phyloP scores from a whole-genome alignment of 164 flowering plant species.

The Malania oleifera region DNA sequence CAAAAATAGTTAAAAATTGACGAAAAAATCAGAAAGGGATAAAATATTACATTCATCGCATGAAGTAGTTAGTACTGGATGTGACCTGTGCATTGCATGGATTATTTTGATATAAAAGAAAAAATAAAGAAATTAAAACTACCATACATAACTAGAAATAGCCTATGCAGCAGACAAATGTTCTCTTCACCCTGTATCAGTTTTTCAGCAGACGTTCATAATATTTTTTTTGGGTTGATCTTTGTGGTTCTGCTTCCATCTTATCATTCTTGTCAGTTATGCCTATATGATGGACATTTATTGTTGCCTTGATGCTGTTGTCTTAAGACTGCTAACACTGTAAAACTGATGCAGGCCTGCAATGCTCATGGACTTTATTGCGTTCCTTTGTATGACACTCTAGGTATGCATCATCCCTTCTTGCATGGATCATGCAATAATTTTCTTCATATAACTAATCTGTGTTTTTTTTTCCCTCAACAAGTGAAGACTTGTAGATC shows the following conservation, averaged over 20 bases:
- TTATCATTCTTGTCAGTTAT: not conserved
- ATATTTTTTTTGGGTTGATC: not conserved
- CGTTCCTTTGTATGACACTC: conserved; percentile 93
- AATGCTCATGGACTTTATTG: conserved; percentile 95
- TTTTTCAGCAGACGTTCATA: not conserved
- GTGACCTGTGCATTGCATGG: too few relatives aligned
- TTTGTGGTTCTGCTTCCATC: not conserved
- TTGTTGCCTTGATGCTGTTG: conserved; percentile 4
- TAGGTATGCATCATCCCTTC: conserved; percentile 50
- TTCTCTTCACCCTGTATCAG: not conserved
- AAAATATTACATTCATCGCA: too few relatives aligned
- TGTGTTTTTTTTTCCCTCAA: too few relatives aligned
- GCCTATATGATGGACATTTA: not conserved
- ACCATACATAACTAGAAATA: too few relatives aligned
- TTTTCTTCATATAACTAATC: not conserved
- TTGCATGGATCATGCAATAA: not conserved
- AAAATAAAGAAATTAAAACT: too few relatives aligned
- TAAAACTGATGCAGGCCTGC: conserved; percentile 69
- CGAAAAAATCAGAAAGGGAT: too few relatives aligned
- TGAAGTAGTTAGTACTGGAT: too few relatives aligned
- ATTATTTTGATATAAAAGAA: too few relatives aligned
- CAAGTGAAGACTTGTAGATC: too few relatives aligned
- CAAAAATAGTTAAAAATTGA: too few relatives aligned
- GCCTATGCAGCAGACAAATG: too few relatives aligned
- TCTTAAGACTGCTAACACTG: not conserved